phyloP scores from a whole-genome alignment of 805 yeast species.

The Saccharomyces cerevisiae region DNA sequence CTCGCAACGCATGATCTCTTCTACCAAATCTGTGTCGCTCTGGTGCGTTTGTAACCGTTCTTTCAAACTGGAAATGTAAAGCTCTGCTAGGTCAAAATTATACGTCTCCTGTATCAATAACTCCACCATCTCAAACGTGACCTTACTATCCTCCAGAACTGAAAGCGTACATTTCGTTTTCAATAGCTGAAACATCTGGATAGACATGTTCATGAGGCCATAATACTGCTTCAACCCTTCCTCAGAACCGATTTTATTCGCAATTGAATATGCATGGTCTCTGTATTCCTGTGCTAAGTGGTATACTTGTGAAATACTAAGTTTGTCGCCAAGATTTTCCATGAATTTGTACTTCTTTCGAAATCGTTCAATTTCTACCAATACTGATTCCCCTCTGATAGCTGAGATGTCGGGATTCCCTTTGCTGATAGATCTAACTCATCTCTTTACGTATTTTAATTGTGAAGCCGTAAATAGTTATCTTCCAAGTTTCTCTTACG shows the following conservation, averaged over 20 bases:
- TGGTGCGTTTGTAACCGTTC: slow-evolving; percentile 20
- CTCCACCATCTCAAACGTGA: slow-evolving; percentile 22
- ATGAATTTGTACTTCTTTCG: background rate
- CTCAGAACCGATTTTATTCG: slow-evolving; percentile 12
- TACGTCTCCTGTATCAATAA: slow-evolving; percentile 27
- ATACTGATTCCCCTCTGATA: background rate
- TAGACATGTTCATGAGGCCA: slow-evolving; percentile 25
- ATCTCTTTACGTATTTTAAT: background rate
- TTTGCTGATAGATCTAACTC: background rate
- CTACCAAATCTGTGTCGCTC: slow-evolving; percentile 5
- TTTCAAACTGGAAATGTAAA: slow-evolving; percentile 17
- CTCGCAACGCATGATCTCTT: slow-evolving; percentile 19
- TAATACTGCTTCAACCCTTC: slow-evolving; percentile 27
- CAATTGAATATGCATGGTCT: slow-evolving; percentile 15
- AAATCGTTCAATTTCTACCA: background rate
- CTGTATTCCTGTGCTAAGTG: slow-evolving; percentile 22
- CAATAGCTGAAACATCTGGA: slow-evolving; percentile 16
- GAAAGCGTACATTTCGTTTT: slow-evolving; percentile 14
- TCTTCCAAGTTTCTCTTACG: background rate
- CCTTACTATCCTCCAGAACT: slow-evolving; percentile 21
- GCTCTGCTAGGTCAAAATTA: slow-evolving; percentile 24
- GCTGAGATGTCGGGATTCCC: background rate
- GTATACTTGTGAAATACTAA: slow-evolving; percentile 6
- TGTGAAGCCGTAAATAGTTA: background rate
- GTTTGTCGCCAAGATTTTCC: background rate